Percentiles rank a stretch among this genome's conserved stretches.
phyloP scores from a whole-genome alignment of 805 yeast genomes.

The Wickerhamiella hasegawae region DNA sequence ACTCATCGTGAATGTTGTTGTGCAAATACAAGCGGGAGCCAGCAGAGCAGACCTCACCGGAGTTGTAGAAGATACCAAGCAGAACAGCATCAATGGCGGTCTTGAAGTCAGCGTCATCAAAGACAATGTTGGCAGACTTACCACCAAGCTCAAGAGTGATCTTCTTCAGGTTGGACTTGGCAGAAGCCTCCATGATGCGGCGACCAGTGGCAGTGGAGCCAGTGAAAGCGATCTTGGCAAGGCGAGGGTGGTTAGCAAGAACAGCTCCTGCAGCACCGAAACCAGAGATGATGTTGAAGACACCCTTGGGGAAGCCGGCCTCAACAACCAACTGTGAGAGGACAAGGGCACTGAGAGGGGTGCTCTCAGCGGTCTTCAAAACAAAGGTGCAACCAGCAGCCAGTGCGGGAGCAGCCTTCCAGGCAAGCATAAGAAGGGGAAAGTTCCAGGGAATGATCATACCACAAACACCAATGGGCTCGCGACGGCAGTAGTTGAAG shows the following conservation, averaged over 20 bases:
- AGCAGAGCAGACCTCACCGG: conserved; percentile 94
- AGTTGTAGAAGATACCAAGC: conserved; percentile 76
- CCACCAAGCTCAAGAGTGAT: conserved; percentile 94
- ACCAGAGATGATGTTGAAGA: conserved; percentile 74
- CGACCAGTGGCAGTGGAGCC: conserved; percentile 91
- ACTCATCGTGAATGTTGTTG: conserved; percentile 66
- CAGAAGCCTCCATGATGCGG: conserved; percentile 63
- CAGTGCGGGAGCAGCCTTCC: conserved; percentile 89
- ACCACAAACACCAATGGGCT: conserved; percentile 91
- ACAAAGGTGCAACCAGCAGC: conserved; percentile 84
- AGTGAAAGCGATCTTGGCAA: conserved; percentile 86
- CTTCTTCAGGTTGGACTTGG: conserved; percentile 69
- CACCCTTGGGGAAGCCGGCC: conserved; percentile 89
- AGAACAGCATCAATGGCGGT: conserved; percentile 62
- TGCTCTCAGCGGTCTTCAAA: conserved; percentile 80
- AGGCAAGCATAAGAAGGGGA: conserved; percentile 83
- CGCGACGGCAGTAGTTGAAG: conserved; percentile 66
- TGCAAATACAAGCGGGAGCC: conserved; percentile 86
- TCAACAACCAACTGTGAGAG: conserved; percentile 52
- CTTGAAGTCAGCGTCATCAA: conserved; percentile 69
- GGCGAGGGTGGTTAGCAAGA: conserved; percentile 57
- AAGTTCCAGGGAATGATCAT: conserved; percentile 96
- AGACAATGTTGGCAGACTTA: conserved; percentile 82
- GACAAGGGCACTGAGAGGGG: conserved; percentile 76
- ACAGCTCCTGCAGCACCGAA: conserved; percentile 75